These are phyloP conservation scores for Phytophthora nicotianae DNA, from an alignment of 352 stramenopile genomes.

Conservation along the genomic window DNA sequence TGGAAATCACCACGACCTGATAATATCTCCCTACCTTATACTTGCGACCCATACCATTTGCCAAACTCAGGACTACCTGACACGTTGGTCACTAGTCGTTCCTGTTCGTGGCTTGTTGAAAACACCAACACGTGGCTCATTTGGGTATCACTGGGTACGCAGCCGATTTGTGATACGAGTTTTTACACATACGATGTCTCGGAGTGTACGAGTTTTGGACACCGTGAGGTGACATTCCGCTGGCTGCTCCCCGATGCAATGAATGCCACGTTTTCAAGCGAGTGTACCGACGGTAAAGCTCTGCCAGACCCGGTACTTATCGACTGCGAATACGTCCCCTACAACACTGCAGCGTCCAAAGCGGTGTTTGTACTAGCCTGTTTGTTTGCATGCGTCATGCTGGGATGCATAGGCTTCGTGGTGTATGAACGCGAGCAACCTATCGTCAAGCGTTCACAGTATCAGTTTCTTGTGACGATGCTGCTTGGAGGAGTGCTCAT, in stretches of 20 bases:
- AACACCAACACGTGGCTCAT: conserved; percentile 42
- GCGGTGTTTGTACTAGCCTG: conserved; percentile 24
- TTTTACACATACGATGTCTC: conserved; percentile 53
- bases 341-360: conserved; percentile 24
- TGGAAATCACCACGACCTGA: conserved; percentile 43
- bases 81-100: conserved; percentile 39
- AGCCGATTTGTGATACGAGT: conserved; percentile 41
- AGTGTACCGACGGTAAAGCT: conserved; percentile 37
- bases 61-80: conserved; percentile 21
- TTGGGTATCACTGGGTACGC: conserved; percentile 25
- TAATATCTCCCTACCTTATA: conserved; percentile 44
- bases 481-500: conserved; percentile 57
- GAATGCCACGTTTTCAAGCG: conserved; percentile 36
- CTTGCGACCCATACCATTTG: conserved; percentile 39
- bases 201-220: conserved; percentile 28
- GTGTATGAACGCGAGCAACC: conserved; percentile 40
- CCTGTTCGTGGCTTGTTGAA: conserved; percentile 43
- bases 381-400: conserved; percentile 30
- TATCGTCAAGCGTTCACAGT: conserved; percentile 74
- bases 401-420: conserved; percentile 39
- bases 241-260: conserved; percentile 38
- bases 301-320: conserved; percentile 34
- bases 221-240: conserved; percentile 30
- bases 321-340: conserved; percentile 54
- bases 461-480: conserved; percentile 61